Percentiles rank a stretch among this genome's conserved stretches.
Conservation (phyloP, 2,329 filamentous ascomycete genomes). For the Madurella mycetomatis region DNA sequence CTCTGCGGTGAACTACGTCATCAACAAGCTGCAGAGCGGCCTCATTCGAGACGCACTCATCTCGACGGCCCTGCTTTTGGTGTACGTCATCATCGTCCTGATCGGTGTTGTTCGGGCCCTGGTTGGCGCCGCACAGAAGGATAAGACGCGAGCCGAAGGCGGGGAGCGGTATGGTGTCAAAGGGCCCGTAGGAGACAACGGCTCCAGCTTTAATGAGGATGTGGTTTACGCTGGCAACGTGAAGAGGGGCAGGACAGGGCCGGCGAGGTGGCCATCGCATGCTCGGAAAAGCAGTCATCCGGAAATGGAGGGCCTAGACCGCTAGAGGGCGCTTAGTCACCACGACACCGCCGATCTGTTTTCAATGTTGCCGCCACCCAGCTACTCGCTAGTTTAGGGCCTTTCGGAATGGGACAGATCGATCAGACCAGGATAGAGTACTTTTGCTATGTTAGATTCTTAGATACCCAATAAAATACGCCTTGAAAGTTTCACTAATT, state of each 20-base stretch:
- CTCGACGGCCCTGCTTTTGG: conserved; percentile 64
- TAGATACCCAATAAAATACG: no score
- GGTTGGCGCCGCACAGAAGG: conserved; percentile 54
- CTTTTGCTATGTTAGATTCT: no score
- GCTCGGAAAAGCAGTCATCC: conserved; percentile 26
- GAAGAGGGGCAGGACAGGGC: conserved; percentile 13
- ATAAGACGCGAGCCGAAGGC: conserved; percentile 58
- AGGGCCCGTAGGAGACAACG: neutral
- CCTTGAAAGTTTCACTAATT: no score
- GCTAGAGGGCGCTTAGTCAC: conserved; percentile 18
- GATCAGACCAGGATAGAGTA: no score
- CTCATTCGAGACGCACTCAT: conserved; percentile 78
- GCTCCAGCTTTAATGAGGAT: conserved; percentile 6
- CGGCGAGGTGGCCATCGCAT: conserved; percentile 20
- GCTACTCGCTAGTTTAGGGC: no score
- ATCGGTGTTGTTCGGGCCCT: conserved; percentile 66
- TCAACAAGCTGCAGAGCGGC: conserved; percentile 59
- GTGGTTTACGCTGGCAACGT: conserved; percentile 24
- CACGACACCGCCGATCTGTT: no score
- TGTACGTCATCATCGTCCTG: conserved; percentile 75
- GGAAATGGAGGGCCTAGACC: conserved; percentile 27
- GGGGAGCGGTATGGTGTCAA: conserved; percentile 37
- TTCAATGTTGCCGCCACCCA: no score
- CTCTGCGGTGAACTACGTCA: conserved; percentile 66
- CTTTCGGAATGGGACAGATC: no score